A percentile compares a stretch with the other conserved stretches of the same genome.
Evolutionary conservation across 2,329 filamentous ascomycete species (phyloP).

Genomic region (Aspergillus novoparasiticus): DNA sequence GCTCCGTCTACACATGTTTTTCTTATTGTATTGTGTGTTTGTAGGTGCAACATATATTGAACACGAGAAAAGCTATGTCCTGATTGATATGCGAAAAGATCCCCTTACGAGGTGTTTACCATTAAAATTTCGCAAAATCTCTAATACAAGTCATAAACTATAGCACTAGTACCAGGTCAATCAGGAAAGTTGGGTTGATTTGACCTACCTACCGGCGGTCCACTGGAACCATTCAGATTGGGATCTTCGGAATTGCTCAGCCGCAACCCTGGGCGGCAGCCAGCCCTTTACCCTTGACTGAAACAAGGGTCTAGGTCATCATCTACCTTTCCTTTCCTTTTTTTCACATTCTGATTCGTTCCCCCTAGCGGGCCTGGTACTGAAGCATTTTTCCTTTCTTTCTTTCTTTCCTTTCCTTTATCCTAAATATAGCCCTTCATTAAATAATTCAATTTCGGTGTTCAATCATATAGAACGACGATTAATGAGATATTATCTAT

Average conservation of each 20-base stretch:
- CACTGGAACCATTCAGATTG: background rate
- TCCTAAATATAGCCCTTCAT: background rate
- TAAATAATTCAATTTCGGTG: background rate
- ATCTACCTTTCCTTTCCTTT: background rate
- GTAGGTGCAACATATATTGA: background rate
- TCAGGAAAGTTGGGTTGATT: background rate
- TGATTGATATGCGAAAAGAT: background rate
- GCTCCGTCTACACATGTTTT: background rate
- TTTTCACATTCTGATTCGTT: background rate
- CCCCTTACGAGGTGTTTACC: background rate
- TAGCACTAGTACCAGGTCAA: background rate
- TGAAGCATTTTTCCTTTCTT: background rate
- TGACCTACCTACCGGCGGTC: background rate
- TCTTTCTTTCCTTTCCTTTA: background rate
- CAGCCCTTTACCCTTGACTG: background rate
- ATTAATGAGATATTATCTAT: conserved; percentile 10
- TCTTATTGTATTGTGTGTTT: background rate
- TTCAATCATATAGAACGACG: background rate
- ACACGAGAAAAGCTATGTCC: background rate
- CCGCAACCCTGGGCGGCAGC: background rate
- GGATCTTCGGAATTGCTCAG: background rate
- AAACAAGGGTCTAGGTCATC: background rate
- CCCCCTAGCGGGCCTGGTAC: background rate
- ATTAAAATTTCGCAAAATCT: background rate
- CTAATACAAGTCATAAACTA: background rate